A percentile compares a stretch with the other conserved stretches of the same genome.
phyloP scores from a whole-genome alignment of 768 basidiomycete species.

The Kwoniella pini region DNA sequence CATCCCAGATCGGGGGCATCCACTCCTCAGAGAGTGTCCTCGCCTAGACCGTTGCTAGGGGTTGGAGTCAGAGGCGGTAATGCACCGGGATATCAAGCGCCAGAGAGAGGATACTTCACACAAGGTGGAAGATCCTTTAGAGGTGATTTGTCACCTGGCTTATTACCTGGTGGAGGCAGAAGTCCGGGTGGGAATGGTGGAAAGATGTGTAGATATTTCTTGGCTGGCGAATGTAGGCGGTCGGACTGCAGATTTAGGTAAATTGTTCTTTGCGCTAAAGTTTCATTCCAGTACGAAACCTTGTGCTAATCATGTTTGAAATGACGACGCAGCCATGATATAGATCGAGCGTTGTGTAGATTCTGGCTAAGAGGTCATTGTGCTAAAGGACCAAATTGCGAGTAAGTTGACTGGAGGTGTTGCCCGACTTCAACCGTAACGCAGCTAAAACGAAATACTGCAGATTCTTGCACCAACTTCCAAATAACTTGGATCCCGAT shows the following conservation, averaged over 20 bases:
- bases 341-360: constrained; percentile 88
- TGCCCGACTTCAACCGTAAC: too few species aligned
- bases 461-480: constrained; percentile 81
- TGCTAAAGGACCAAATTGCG: constrained; percentile 93
- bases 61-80: constrained; percentile 37
- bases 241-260: constrained; percentile 98
- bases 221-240: constrained; percentile 91
- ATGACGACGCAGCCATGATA: constrained; percentile 70
- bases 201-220: constrained; percentile 87
- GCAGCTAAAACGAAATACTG: too few species aligned
- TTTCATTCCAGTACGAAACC: not conserved
- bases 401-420: constrained; percentile 54
- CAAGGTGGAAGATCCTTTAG: constrained; percentile 48
- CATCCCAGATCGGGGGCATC: constrained; percentile 59
- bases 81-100: constrained; percentile 42
- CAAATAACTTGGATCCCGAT: constrained; percentile 71
- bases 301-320: not conserved
- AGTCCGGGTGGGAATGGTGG: constrained; percentile 56
- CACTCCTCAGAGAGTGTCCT: constrained; percentile 44
- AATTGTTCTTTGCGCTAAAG: constrained; percentile 36
- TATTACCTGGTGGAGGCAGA: constrained; percentile 28
- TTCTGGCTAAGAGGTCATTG: constrained; percentile 99
- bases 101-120: constrained; percentile 45
- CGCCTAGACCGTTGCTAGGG: constrained; percentile 46
- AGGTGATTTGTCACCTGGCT: constrained; percentile 49